A percentile compares a stretch with the other conserved stretches of the same genome.
Conservation (phyloP, 1,284 basidiomycete species). For the Moesziomyces aphidis region DNA sequence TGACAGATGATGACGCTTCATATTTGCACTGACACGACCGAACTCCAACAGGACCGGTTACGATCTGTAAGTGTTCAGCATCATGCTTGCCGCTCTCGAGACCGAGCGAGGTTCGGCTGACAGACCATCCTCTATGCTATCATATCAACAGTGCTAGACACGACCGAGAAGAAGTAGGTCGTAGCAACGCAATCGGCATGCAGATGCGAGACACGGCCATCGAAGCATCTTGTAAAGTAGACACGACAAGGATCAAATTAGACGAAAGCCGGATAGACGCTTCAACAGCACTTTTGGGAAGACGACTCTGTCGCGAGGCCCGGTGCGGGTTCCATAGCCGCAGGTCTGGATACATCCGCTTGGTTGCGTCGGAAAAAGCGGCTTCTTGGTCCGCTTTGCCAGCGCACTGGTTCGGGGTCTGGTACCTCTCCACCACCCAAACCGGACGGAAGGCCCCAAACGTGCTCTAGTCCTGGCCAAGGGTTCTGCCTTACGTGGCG, state of each 20-base stretch:
- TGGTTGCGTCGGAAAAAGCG: constrained; percentile 27
- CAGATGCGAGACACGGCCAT: no score
- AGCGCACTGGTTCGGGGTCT: constrained; percentile 18
- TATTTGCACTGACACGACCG: background rate
- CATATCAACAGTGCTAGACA: constrained; percentile 42
- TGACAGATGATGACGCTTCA: background rate
- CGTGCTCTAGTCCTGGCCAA: constrained; percentile 28
- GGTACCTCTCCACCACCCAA: background rate
- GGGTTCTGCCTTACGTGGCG: constrained; percentile 27
- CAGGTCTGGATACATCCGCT: background rate
- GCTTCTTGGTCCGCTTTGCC: constrained; percentile 35
- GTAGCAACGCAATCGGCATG: no score
- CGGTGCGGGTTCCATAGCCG: no score
- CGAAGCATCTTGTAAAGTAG: no score
- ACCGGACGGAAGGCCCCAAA: constrained; percentile 26
- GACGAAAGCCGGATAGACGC: no score
- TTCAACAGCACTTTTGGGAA: no score
- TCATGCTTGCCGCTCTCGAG: background rate
- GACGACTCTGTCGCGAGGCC: no score
- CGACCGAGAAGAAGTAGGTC: constrained; percentile 53
- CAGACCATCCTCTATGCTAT: background rate
- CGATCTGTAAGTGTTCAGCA: constrained; percentile 35
- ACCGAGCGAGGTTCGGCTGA: background rate
- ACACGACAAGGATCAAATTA: no score
- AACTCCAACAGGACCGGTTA: constrained; percentile 36